These are phyloP conservation scores for Echria macrotheca DNA, from an alignment of 495 filamentous ascomycete genomes.

Conservation along the genomic window DNA sequence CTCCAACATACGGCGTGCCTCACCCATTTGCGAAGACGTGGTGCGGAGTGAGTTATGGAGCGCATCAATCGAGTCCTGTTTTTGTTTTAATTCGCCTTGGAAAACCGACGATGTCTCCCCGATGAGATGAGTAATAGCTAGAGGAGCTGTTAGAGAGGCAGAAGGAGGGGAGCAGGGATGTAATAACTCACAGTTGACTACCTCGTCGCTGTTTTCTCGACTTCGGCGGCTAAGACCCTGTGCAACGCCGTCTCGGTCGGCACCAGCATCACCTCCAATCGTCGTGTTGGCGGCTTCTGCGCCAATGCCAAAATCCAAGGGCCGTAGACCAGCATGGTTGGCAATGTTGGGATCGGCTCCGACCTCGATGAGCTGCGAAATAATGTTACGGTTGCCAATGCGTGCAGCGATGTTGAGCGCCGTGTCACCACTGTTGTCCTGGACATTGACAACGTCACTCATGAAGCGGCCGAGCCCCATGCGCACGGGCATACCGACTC, in stretches of 20 bases:
- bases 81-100: constrained; percentile 65
- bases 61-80: constrained; percentile 74
- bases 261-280: constrained; percentile 26
- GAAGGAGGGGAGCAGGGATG: constrained; percentile 5
- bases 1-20: constrained; percentile 66
- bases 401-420: constrained; percentile 89
- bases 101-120: constrained; percentile 68
- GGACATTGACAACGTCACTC: constrained; percentile 89
- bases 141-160: constrained; percentile 22
- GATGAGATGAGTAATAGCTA: constrained; percentile 70
- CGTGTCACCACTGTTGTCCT: constrained; percentile 88
- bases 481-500: constrained; percentile 42
- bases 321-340: constrained; percentile 79
- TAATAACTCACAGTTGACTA: constrained; percentile 57
- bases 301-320: constrained; percentile 81
- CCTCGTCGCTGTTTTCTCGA: constrained; percentile 59
- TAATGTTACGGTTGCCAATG: constrained; percentile 83
- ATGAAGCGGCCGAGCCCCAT: constrained; percentile 88
- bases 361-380: constrained; percentile 88
- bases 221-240: constrained; percentile 41
- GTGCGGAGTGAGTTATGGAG: constrained; percentile 73
- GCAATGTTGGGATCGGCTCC: constrained; percentile 84
- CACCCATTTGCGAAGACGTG: constrained; percentile 68
- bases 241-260: constrained; percentile 23
- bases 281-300: constrained; percentile 45